phyloP scores from a whole-genome alignment of 768 basidiomycete species.

The Filobasidium wieringae region DNA sequence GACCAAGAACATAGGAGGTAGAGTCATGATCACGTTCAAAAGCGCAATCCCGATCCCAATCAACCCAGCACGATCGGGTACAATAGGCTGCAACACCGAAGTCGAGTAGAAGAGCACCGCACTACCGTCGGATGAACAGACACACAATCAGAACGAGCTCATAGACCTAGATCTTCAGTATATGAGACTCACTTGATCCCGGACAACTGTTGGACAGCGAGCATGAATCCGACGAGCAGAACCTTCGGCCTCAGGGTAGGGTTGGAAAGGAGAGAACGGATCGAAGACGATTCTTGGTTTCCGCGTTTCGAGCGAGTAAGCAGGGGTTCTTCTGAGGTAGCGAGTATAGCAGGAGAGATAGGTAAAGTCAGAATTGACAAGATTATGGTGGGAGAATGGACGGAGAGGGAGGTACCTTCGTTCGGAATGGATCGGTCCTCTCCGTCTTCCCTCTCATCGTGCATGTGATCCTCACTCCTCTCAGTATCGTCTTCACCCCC shows the following conservation, averaged over 20 bases:
- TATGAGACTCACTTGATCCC: constrained; percentile 24
- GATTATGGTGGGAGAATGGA: background rate
- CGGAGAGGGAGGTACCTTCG: constrained; percentile 1
- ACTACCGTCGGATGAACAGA: background rate
- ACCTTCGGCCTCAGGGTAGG: constrained; percentile 28
- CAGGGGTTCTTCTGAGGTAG: background rate
- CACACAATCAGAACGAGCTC: background rate
- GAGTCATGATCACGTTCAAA: constrained; percentile 61
- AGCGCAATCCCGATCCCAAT: constrained; percentile 73
- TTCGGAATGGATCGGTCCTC: no score
- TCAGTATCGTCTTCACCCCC: background rate
- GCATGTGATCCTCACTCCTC: constrained; percentile 3
- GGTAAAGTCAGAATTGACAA: constrained; percentile 3
- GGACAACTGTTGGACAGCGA: constrained; percentile 28
- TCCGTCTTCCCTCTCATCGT: background rate
- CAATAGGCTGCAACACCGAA: constrained; percentile 44
- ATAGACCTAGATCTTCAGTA: background rate
- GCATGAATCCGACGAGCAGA: constrained; percentile 25
- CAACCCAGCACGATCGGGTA: constrained; percentile 68
- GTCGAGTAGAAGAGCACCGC: constrained; percentile 39
- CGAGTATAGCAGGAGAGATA: background rate
- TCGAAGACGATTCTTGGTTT: background rate
- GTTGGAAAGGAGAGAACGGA: constrained; percentile 33
- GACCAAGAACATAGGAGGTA: constrained; percentile 75
- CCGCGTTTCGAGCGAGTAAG: background rate